These are phyloP conservation scores for Rhizophagus clarus DNA, from an alignment of 192 early-diverging fungal genomes.

Conservation along the genomic window DNA sequence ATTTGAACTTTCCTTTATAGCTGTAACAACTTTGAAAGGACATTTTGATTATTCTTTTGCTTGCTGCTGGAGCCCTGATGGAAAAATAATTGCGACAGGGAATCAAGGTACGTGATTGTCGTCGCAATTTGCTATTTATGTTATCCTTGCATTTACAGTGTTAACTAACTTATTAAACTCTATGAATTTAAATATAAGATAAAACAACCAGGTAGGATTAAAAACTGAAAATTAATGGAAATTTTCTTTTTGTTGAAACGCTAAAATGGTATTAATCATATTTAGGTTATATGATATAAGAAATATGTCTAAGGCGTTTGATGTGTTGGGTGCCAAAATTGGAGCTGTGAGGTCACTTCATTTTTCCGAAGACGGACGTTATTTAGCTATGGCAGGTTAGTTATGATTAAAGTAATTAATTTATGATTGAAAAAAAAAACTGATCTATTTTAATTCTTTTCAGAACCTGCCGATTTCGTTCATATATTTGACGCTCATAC, in stretches of 20 bases:
- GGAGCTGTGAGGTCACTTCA: conserved; percentile 64
- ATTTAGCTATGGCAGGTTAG: conserved; percentile 57
- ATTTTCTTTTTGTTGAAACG: neutral
- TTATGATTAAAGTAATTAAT: neutral
- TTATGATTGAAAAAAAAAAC: neutral
- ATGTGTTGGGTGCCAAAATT: conserved; percentile 50
- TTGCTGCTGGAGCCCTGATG: conserved; percentile 64
- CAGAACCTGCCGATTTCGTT: conserved; percentile 69
- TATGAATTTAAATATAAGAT: conserved; percentile 32
- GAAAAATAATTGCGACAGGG: conserved; percentile 60
- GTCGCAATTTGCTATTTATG: neutral
- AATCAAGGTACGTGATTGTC: conserved; percentile 47
- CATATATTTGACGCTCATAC: conserved; percentile 55
- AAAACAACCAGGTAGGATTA: conserved; percentile 40
- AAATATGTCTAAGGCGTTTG: conserved; percentile 53
- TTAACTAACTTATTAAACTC: neutral
- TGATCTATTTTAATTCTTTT: neutral
- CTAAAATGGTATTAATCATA: conserved; percentile 15
- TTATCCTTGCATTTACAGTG: neutral
- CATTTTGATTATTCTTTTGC: conserved; percentile 73
- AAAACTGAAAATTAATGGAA: too few relatives aligned
- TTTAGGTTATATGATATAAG: conserved; percentile 68
- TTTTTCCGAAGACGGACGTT: conserved; percentile 57
- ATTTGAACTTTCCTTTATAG: conserved; percentile 25
- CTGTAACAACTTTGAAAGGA: conserved; percentile 46